Conservation (phyloP, 805 yeast genomes). For the Kluyveromyces dobzhanskii region DNA sequence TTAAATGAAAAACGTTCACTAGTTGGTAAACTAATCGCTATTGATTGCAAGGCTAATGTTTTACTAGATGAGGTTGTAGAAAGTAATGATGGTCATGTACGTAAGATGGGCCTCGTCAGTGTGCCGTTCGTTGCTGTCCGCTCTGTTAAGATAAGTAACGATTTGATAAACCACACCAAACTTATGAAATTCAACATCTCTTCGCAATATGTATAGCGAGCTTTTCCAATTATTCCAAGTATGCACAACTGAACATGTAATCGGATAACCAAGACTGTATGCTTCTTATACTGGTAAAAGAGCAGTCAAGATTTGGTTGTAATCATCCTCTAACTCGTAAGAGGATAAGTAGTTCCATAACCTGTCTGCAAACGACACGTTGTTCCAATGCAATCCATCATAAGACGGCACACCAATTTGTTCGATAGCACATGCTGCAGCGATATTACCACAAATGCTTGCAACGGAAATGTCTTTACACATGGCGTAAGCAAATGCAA, state of each 20-base stretch:
- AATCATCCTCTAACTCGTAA: background rate
- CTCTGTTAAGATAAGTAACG: slow-evolving; percentile 16
- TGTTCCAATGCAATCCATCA: slow-evolving; percentile 52
- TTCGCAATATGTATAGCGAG: background rate
- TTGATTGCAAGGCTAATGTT: slow-evolving; percentile 37
- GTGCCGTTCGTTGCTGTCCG: slow-evolving; percentile 37
- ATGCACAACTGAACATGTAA: no score
- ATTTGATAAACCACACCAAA: slow-evolving; percentile 16
- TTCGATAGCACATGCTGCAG: slow-evolving; percentile 78
- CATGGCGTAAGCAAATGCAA: slow-evolving; percentile 52
- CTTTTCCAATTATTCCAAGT: no score
- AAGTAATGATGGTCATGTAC: slow-evolving; percentile 15
- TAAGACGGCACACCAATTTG: slow-evolving; percentile 62
- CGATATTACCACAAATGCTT: slow-evolving; percentile 62
- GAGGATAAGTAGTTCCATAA: slow-evolving; percentile 30
- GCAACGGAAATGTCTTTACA: slow-evolving; percentile 43
- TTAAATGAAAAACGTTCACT: slow-evolving; percentile 23
- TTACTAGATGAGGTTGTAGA: slow-evolving; percentile 35
- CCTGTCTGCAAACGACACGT: slow-evolving; percentile 36
- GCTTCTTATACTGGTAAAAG: background rate
- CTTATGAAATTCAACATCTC: background rate
- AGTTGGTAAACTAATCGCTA: slow-evolving; percentile 34
- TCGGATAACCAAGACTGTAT: no score
- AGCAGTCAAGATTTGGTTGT: background rate
- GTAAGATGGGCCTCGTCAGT: slow-evolving; percentile 48